A percentile compares a stretch with the other conserved stretches of the same genome.
These are phyloP conservation scores for Candida insectalens DNA, from an alignment of 805 yeast genomes.

Conservation along the genomic window DNA sequence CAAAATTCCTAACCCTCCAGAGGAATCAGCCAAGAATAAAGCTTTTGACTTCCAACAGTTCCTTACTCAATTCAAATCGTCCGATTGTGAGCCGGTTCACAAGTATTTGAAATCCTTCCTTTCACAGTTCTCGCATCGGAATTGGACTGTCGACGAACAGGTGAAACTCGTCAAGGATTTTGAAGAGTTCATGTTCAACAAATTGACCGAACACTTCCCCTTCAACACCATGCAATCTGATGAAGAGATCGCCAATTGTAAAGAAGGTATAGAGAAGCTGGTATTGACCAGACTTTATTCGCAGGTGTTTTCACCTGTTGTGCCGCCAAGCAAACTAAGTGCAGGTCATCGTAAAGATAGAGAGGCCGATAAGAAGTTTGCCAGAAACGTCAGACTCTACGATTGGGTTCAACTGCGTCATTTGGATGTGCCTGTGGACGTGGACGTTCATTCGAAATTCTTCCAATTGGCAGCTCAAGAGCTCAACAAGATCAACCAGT, in stretches of 20 bases:
- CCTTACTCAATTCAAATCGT: slow-evolving; percentile 57
- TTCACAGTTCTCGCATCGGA: slow-evolving; percentile 57
- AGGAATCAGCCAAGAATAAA: slow-evolving; percentile 16
- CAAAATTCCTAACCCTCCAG: slow-evolving; percentile 22
- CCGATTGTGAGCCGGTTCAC: slow-evolving; percentile 81
- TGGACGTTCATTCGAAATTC: slow-evolving; percentile 40
- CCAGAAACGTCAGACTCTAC: slow-evolving; percentile 20
- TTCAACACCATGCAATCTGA: slow-evolving; percentile 51
- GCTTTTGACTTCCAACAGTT: slow-evolving; percentile 81
- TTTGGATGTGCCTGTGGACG: slow-evolving; percentile 58
- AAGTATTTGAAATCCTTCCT: slow-evolving; percentile 80
- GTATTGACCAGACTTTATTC: slow-evolving; percentile 80
- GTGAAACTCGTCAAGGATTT: slow-evolving; percentile 70
- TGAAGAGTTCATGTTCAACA: slow-evolving; percentile 56
- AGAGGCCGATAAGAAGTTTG: slow-evolving; percentile 54
- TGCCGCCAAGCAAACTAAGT: slow-evolving; percentile 32
- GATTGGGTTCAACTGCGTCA: slow-evolving; percentile 65
- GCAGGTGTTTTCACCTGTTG: slow-evolving; percentile 68
- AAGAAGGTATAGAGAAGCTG: slow-evolving; percentile 88
- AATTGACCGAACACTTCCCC: slow-evolving; percentile 57
- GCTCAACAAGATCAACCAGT: slow-evolving; percentile 66
- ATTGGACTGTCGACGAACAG: slow-evolving; percentile 73
- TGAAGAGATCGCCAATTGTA: slow-evolving; percentile 56
- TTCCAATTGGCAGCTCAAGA: slow-evolving; percentile 63
- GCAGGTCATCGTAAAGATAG: slow-evolving; percentile 57